Base-by-base conservation (phyloP, 163 green algal species). In the Scenedesmus sp. region DNA sequence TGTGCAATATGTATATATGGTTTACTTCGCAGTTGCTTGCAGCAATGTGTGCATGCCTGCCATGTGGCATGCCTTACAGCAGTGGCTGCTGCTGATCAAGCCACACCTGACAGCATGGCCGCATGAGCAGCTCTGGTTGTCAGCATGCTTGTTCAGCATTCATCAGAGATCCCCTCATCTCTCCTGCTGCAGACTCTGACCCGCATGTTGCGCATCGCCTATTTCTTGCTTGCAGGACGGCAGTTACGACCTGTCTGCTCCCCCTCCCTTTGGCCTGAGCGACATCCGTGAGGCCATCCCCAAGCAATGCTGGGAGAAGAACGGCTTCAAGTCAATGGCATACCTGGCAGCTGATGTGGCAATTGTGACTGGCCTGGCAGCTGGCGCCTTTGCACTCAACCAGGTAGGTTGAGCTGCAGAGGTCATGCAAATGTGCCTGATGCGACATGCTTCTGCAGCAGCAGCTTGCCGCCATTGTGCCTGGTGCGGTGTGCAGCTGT, bases 221-320 rank as follows among this genome's bases (percentile, higher is more conserved):
- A 52, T 79, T 15, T 4, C 16, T 18, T 15, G 13, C 83, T n/a
- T 64, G 83, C 86, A 91, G 94, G 92, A 96, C 82, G 94, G 93
- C 84, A 67, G 77, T 12, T 95, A 94, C 52, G 95, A 96, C 84
- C 93, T 97, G 18, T 94, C 87, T 12, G 94, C 93, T 2, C 84
- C 95, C 13, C 94, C 95, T 52, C 95, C 95, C 3, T 97, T 97
- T 90, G 92, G 60, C 23, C 89, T 97, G 70, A 26, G 89, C 70
- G 95, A 97, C 88, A 86, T 97, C 26, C 89, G 95, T 59, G 85
- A 84, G 76, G 95, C 95, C 16, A 97, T 97, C 77, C 95, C 95
- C 10, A 90, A 82, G 52, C 90, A 98, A n/a, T 99, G 96, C 95
- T 99, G 96, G 93, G 91, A 99, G 94, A 98, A 97, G 93, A 95